Base-by-base conservation (phyloP, 2,329 filamentous ascomycete genomes). In the Fusarium bulbicola region DNA sequence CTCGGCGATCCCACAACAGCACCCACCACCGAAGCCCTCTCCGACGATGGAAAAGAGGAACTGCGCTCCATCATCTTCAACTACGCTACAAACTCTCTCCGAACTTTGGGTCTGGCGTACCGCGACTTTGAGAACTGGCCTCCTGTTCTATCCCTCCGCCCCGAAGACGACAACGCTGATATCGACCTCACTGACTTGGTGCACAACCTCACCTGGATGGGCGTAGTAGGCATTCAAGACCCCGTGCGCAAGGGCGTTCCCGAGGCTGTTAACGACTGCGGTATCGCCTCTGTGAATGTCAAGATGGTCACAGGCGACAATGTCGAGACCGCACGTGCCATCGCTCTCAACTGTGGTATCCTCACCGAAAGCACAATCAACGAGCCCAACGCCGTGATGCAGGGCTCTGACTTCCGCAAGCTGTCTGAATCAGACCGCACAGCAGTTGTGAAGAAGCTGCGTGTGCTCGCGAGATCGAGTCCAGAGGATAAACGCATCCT, bases 111-210 rank as follows among this genome's bases (percentile, higher is more conserved):
- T 37, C 85, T 95, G 68, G 86, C 92, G 14, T 94, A 93, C 80
- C 88, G 89, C 52, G 93, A 95, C 73, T 93, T 92, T 68, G 86
- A 90, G 45, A 84, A 82, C 59, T 94, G 92, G 92, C 92, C 92
- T 24, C 91, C 86, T 18, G 89, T 92, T 65, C 84, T 88, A 32
- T 90, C 86, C 10, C 70, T 75, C n/a, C 82, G 88, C 9, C 92
- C 93, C 60, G 87, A 90, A 26, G 76, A 78, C 13, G 92, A 92
- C 65, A 76, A 59, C 16, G 56, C 45, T 18, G 68, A 72, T 6
- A 58, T 80, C 14, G 87, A 85, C 39, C 86, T 91, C 58, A 91
- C 87, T 14, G 79, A 88, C 7, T 85, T 90, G 43, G 84, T 88
- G 11, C 63, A 69, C 4, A 75, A 73, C 46, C 73, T 85, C 49